Conservation (phyloP, 306 rosid genomes). For the Quercus variabilis region DNA sequence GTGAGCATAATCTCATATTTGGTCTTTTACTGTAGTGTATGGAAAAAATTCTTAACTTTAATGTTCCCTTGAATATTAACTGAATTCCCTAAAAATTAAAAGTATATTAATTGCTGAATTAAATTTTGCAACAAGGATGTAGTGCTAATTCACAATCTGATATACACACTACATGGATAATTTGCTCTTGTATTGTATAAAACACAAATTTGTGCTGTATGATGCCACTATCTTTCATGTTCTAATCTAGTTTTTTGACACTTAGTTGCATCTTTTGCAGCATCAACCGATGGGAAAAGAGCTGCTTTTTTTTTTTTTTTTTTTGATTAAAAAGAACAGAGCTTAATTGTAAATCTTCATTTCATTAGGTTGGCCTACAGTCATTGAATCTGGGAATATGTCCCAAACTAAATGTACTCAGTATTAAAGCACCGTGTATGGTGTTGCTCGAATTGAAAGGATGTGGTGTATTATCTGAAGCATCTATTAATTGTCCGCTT, state of each 20-base stretch:
- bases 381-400: conserved; percentile 93
- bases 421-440: conserved; percentile 74
- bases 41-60: not conserved
- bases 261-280: not conserved
- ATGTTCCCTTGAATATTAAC: not conserved
- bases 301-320: not conserved
- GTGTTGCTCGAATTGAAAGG: conserved; percentile 93
- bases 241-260: not conserved
- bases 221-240: not conserved
- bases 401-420: conserved; percentile 74
- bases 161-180: not conserved
- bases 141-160: not conserved
- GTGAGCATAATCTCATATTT: conserved; percentile 25
- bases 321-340: not conserved
- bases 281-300: not conserved
- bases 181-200: not conserved
- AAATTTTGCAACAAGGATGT: not conserved
- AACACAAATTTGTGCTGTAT: not conserved
- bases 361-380: conserved; percentile 82
- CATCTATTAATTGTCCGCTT: conserved; percentile 85
- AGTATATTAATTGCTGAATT: not conserved
- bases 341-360: not conserved
- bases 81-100: not conserved
- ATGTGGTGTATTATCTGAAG: conserved; percentile 89
- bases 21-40: not conserved